These are phyloP conservation scores for Suillus clintonianus DNA, from an alignment of 768 basidiomycete species.

Conservation along the genomic window DNA sequence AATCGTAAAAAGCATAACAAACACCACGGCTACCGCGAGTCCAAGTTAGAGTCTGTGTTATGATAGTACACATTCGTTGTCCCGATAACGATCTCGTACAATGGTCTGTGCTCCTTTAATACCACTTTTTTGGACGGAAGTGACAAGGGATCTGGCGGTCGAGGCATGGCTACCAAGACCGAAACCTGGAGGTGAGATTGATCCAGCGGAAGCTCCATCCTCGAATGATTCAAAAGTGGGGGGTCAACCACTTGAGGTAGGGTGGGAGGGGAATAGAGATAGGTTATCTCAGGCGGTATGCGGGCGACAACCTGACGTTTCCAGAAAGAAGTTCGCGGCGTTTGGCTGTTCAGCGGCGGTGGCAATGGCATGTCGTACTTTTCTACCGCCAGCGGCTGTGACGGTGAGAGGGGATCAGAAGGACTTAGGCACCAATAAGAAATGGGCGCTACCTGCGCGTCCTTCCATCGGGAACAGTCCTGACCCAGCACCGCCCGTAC, in stretches of 20 bases:
- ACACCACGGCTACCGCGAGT: conserved; percentile 12
- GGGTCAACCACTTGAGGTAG: not conserved
- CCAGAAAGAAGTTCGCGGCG: conserved; percentile 20
- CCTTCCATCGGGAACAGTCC: conserved; percentile 12
- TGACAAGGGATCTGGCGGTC: conserved; percentile 1
- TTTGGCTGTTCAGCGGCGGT: conserved; percentile 4
- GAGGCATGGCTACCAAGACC: conserved; percentile 32
- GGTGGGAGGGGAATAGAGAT: conserved; percentile 24
- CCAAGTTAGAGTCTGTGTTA: conserved; percentile 1
- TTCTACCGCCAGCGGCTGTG: conserved; percentile 27
- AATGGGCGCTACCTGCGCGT: conserved; percentile 22
- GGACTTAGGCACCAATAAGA: conserved; percentile 17
- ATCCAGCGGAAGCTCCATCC: conserved; percentile 8
- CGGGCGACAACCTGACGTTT: conserved; percentile 13
- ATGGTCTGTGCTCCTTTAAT: not conserved
- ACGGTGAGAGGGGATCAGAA: not conserved
- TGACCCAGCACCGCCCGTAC: conserved; percentile 12
- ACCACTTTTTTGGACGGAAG: not conserved
- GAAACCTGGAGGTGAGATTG: conserved; percentile 28
- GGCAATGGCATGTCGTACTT: conserved; percentile 3
- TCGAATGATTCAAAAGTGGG: not conserved
- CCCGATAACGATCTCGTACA: conserved; percentile 28
- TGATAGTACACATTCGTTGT: conserved; percentile 22
- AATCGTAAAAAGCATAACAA: conserved; percentile 2
- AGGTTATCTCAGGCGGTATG: conserved; percentile 27